A percentile compares a stretch with the other conserved stretches of the same genome.
phyloP scores from a whole-genome alignment of 179 eudicot species.

The Drosera spatulata region DNA sequence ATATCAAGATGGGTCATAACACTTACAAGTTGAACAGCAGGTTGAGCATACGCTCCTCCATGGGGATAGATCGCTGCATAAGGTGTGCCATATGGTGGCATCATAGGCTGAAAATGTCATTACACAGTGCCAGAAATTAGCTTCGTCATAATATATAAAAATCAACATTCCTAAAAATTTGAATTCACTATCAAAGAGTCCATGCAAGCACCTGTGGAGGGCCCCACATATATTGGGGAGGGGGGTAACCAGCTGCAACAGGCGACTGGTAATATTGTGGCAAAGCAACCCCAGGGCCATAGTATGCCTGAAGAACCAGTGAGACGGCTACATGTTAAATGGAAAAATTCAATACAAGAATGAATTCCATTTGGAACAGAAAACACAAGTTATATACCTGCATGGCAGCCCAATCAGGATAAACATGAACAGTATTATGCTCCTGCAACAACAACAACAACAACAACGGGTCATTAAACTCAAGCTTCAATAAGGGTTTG shows the following conservation, averaged over 20 bases:
- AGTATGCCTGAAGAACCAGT: slow-evolving; percentile 57
- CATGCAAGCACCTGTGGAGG: slow-evolving; percentile 63
- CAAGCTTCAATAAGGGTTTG: background rate
- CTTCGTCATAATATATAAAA: background rate
- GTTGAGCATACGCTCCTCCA: slow-evolving; percentile 89
- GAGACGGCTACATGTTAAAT: background rate
- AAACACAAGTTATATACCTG: slow-evolving; percentile 40
- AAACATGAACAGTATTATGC: slow-evolving; percentile 50
- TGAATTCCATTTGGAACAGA: background rate
- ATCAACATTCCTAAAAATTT: background rate
- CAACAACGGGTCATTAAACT: background rate
- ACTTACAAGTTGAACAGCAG: slow-evolving; percentile 69
- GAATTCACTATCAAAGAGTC: too few relatives aligned
- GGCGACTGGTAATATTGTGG: slow-evolving; percentile 70
- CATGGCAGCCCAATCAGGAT: slow-evolving; percentile 97
- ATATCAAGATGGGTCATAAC: background rate
- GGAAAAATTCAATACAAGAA: background rate
- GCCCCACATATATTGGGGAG: slow-evolving; percentile 95
- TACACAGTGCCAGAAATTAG: slow-evolving; percentile 1
- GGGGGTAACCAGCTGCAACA: slow-evolving; percentile 73
- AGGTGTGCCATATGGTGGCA: slow-evolving; percentile 85
- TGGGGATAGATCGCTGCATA: slow-evolving; percentile 84
- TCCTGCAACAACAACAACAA: slow-evolving; percentile 30
- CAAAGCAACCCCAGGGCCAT: slow-evolving; percentile 77
- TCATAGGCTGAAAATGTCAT: slow-evolving; percentile 50